Evolutionary conservation across 306 rosid species (phyloP).

Genomic region (Inga oerstediana): DNA sequence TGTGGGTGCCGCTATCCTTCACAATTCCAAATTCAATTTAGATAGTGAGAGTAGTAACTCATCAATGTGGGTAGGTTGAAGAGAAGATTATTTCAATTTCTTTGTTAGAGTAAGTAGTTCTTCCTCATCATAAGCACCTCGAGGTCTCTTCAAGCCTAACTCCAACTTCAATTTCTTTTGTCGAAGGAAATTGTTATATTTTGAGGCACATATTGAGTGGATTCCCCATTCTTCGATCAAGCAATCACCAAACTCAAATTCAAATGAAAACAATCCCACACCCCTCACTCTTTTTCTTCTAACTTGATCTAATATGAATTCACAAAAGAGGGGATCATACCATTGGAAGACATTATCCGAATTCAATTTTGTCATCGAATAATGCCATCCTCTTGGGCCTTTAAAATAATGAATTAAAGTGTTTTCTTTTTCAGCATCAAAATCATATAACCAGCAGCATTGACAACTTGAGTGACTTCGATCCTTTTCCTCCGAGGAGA

Average conservation of each 20-base stretch:
- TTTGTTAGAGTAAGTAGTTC: neutral
- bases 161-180: neutral
- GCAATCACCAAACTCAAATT: neutral
- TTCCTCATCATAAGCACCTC: neutral
- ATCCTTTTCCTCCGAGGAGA: neutral
- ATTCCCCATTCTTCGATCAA: slow-evolving; percentile 1
- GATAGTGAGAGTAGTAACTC: slow-evolving; percentile 5
- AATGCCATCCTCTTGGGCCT: slow-evolving; percentile 12
- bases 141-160: neutral
- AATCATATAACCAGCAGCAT: fast-evolving
- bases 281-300: neutral
- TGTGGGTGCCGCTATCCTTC: neutral
- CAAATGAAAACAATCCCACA: neutral
- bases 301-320: neutral
- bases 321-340: slow-evolving; percentile 41
- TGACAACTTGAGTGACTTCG: neutral
- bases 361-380: neutral
- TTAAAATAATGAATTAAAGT: neutral
- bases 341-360: slow-evolving; percentile 2
- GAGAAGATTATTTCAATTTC: neutral
- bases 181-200: neutral
- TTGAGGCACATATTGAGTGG: neutral
- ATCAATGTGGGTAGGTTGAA: neutral
- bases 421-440: neutral
- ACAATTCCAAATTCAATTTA: neutral